A percentile compares a stretch with the other conserved stretches of the same genome.
Evolutionary conservation across 768 basidiomycete species (phyloP).

Genomic region (Pholiota conissans): DNA sequence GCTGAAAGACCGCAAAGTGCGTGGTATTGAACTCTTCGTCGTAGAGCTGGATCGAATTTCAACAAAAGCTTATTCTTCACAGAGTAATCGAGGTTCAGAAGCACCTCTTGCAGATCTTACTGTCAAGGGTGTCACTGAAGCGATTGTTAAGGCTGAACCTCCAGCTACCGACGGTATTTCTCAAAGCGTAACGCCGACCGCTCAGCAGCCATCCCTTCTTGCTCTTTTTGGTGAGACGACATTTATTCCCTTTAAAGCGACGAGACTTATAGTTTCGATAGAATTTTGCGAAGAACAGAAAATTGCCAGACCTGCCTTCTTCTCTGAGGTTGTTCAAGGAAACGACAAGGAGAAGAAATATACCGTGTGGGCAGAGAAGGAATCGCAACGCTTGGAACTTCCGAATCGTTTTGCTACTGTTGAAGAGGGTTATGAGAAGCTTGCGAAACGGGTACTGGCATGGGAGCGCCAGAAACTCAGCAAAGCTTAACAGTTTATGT

Average conservation of each 20-base stretch:
- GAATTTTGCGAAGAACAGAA: constrained; percentile 21
- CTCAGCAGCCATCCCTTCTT: constrained; percentile 11
- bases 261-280: background rate
- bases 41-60: background rate
- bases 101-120: too few species aligned
- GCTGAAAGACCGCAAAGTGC: background rate
- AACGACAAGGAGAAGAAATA: constrained; percentile 27
- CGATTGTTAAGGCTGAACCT: background rate
- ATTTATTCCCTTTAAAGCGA: background rate
- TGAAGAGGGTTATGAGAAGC: constrained; percentile 40
- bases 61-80: background rate
- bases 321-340: constrained; percentile 25
- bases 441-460: constrained; percentile 42
- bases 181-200: background rate
- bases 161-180: background rate
- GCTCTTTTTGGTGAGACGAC: constrained; percentile 17
- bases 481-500: background rate
- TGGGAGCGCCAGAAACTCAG: constrained; percentile 27
- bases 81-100: background rate
- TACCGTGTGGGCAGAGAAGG: constrained; percentile 49
- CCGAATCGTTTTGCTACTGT: constrained; percentile 36
- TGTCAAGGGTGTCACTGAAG: background rate
- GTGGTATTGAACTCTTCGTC: background rate
- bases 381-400: constrained; percentile 43
- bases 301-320: constrained; percentile 32